Conservation (phyloP, 305 asterid genomes). For the Nicotiana rustica region DNA sequence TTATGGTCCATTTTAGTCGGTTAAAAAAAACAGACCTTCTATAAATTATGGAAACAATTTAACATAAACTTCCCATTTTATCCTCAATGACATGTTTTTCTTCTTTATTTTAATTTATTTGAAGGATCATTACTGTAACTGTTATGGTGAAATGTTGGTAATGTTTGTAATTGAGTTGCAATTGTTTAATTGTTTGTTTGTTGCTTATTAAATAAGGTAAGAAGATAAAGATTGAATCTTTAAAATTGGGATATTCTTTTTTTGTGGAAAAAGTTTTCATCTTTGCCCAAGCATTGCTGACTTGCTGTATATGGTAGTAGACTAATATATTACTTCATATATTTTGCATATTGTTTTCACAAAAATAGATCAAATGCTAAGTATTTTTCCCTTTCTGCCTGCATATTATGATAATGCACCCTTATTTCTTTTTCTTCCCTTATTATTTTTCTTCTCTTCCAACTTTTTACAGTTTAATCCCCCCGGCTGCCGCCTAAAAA, state of each 20-base stretch:
- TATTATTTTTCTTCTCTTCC: background rate
- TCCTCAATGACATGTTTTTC: background rate
- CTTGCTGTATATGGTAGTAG: background rate
- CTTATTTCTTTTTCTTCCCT: background rate
- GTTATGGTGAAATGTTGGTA: background rate
- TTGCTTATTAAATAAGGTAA: background rate
- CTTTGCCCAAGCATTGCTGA: background rate
- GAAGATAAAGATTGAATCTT: slow-evolving; percentile 7
- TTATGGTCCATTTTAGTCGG: too few species aligned
- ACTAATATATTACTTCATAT: slow-evolving; percentile 18
- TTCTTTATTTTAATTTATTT: background rate
- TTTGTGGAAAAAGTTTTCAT: background rate
- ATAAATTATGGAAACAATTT: too few species aligned
- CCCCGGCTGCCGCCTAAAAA: too few species aligned
- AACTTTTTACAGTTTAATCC: background rate
- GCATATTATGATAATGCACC: background rate
- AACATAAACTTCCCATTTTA: too few species aligned
- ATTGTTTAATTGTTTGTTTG: background rate
- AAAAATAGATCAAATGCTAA: background rate
- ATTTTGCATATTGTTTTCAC: background rate
- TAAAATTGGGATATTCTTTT: background rate
- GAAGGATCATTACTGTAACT: background rate
- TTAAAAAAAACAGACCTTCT: background rate
- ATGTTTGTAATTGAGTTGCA: background rate
- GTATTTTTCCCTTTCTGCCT: background rate